Conservation (phyloP, 192 early-diverging fungal genomes). For the Gaertneriomyces sp. region DNA sequence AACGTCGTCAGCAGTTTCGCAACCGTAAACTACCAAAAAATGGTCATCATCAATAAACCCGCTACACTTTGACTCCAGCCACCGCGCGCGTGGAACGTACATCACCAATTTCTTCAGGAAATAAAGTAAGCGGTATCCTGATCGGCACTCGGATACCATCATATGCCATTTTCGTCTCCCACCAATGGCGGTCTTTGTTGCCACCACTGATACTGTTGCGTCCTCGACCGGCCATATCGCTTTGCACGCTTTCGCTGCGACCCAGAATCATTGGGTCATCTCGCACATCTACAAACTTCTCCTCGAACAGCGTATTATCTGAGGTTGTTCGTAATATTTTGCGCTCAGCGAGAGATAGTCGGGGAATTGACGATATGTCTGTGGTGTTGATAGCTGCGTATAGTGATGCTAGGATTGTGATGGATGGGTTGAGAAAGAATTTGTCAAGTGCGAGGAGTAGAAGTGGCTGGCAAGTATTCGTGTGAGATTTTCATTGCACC, state of each 20-base stretch:
- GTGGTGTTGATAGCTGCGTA: conserved; percentile 81
- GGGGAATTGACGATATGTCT: conserved; percentile 77
- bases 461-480: conserved; percentile 59
- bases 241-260: too few relatives aligned
- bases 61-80: background rate
- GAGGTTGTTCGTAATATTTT: conserved; percentile 82
- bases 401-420: conserved; percentile 71
- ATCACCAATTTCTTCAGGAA: conserved; percentile 88
- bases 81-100: conserved; percentile 41
- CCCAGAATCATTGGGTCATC: background rate
- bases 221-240: too few relatives aligned
- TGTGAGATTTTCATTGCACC: background rate
- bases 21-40: conserved; percentile 20
- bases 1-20: conserved; percentile 29
- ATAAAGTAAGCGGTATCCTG: conserved; percentile 80
- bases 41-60: conserved; percentile 5
- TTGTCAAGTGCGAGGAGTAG: conserved; percentile 87
- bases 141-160: conserved; percentile 74
- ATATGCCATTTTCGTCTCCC: conserved; percentile 81
- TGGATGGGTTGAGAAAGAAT: conserved; percentile 75
- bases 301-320: conserved; percentile 80
- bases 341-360: conserved; percentile 71
- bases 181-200: conserved; percentile 84
- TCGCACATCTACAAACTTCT: conserved; percentile 59
- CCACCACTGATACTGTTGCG: too few relatives aligned